Percentiles rank a stretch among this genome's conserved stretches.
phyloP scores from a whole-genome alignment of 257 asterid species.

The Vinca minor region DNA sequence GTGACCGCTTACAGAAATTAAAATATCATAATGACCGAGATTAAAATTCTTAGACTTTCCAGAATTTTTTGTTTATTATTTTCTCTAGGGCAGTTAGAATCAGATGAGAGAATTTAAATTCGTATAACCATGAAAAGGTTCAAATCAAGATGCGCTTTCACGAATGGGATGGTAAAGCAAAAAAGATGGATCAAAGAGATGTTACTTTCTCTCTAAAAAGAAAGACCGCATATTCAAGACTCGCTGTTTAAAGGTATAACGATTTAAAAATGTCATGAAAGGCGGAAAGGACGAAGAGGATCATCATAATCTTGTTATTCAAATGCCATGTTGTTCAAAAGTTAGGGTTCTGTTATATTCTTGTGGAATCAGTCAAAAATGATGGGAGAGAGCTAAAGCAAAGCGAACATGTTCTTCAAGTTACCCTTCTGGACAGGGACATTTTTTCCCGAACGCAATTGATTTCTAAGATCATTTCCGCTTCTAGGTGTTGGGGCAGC shows the following conservation, averaged over 20 bases:
- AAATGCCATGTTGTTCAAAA: background rate
- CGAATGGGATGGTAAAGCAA: background rate
- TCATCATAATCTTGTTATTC: constrained; percentile 1
- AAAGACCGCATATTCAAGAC: constrained; percentile 15
- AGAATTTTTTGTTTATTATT: no score
- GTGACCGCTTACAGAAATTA: no score
- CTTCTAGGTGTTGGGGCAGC: no score
- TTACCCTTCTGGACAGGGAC: no score
- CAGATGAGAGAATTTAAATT: background rate
- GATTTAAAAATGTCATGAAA: constrained; percentile 17
- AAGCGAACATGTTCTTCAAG: background rate
- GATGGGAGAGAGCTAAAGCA: constrained; percentile 6
- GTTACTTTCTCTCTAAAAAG: background rate
- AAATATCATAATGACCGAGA: no score
- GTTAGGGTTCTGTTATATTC: background rate
- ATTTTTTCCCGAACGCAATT: no score
- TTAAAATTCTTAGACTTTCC: background rate
- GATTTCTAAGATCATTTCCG: no score
- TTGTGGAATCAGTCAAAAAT: constrained; percentile 15
- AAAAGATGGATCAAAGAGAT: background rate
- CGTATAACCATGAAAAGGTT: background rate
- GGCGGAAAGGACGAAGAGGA: constrained; percentile 19
- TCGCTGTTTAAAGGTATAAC: constrained; percentile 1
- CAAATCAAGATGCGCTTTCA: background rate
- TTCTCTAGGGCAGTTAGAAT: constrained; percentile 1